These are phyloP conservation scores for Trichosporon asahii DNA, from an alignment of 1,284 basidiomycete species.

Conservation along the genomic window DNA sequence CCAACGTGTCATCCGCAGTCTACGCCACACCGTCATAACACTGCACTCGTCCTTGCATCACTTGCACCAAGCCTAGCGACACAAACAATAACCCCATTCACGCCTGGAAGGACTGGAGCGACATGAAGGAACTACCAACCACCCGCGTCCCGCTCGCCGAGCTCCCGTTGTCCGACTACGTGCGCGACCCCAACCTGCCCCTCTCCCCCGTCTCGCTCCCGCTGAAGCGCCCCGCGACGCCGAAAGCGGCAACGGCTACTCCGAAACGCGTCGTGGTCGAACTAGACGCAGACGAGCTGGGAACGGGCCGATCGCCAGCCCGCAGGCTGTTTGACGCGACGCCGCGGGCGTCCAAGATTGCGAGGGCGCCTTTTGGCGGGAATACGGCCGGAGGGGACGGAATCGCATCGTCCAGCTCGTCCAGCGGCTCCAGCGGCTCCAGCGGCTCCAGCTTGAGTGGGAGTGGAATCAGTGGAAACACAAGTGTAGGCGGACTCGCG, in stretches of 20 bases:
- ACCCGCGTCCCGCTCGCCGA: neutral
- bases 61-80: neutral
- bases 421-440: neutral
- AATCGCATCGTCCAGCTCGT: neutral
- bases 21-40: neutral
- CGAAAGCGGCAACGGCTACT: slow-evolving; percentile 12
- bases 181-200: slow-evolving; percentile 9
- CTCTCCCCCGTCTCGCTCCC: slow-evolving; percentile 21
- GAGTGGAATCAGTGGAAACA: neutral
- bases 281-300: slow-evolving; percentile 22
- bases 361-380: neutral
- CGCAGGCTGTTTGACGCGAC: slow-evolving; percentile 18
- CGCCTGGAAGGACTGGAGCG: neutral
- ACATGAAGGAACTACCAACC: neutral
- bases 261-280: neutral
- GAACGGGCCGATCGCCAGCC: slow-evolving; percentile 19
- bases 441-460: neutral
- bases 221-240: slow-evolving; percentile 19
- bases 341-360: neutral
- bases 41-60: neutral
- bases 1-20: neutral
- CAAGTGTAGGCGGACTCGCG: neutral
- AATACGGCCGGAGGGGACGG: neutral
- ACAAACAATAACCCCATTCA: neutral
- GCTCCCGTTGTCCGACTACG: slow-evolving; percentile 24